Base-by-base conservation (phyloP, 1,139 yeast genomes). In the Meyerozyma elateridarum region DNA sequence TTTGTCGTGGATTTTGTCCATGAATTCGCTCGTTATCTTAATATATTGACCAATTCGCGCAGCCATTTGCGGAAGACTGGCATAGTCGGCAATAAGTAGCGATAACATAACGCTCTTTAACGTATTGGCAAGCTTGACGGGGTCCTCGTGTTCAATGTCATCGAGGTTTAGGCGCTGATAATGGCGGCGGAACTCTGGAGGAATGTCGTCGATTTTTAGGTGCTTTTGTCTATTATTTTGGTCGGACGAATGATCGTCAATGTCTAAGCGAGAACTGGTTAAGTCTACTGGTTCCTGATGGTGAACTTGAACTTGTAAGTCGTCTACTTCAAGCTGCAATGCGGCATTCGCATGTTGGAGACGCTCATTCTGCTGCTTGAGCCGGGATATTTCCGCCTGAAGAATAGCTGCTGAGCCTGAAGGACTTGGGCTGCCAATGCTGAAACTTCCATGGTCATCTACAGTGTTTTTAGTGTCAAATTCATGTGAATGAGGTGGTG, bases 41-140 rank as follows among this genome's bases (percentile, higher is more conserved):
- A 41, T 16, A 32, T 32, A 42, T 7, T 28, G 20, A n/a, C 42
- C 44, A n/a, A 41, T 33, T 19, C 38, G 32, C 19, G 9, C 8
- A 8, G 14, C 5, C 19, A 15, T 18, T 15, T 13, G 12, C 8
- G 44, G 42, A 14, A 40, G 39, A 18, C 38, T 38, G 32, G 40
- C 45, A 19, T 37, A 39, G 32, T 42, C 44, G 12, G 42, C 28
- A n/a, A 39, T 29, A 11, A 38, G 39, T 22, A 42, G 29, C 33
- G 39, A 34, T 17, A 42, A 43, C 46, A 42, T 42, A 16, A 39
- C 19, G 33, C 37, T 36, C 16, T 42, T 42, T 36, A 42, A 36
- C 20, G 40, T 15, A 28, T 35, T 37, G 26, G 36, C 25, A 27
- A 35, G 34, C 31, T 37, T 36, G 7, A 15, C 18, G 14, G 15